Conservation (phyloP, 2,329 filamentous ascomycete genomes). For the Meredithiella fracta region DNA sequence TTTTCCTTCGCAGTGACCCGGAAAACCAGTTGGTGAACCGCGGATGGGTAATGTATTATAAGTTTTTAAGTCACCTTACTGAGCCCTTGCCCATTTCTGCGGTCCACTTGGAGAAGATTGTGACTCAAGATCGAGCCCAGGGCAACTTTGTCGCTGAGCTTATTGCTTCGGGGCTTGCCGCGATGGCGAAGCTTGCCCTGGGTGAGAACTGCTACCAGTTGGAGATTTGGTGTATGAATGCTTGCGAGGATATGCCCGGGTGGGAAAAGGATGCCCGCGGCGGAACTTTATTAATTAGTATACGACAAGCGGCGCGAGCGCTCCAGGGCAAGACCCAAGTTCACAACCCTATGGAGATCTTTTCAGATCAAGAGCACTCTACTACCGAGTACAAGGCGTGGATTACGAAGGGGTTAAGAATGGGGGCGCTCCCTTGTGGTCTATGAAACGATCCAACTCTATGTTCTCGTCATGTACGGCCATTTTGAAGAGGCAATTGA, state of each 20-base stretch:
- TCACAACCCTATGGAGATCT: constrained; percentile 35
- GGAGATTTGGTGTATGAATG: constrained; percentile 52
- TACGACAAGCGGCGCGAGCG: constrained; percentile 50
- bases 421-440: constrained; percentile 48
- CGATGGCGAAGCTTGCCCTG: constrained; percentile 50
- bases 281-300: constrained; percentile 49
- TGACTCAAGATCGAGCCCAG: constrained; percentile 32
- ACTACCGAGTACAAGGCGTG: constrained; percentile 42
- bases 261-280: constrained; percentile 58
- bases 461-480: constrained; percentile 46
- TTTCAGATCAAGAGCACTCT: constrained; percentile 53
- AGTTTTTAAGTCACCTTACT: constrained; percentile 55
- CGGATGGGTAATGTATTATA: constrained; percentile 50
- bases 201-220: constrained; percentile 53
- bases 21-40: constrained; percentile 43
- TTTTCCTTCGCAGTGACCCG: constrained; percentile 47
- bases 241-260: constrained; percentile 56
- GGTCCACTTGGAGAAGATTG: constrained; percentile 43
- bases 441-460: constrained; percentile 51
- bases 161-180: constrained; percentile 51
- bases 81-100: constrained; percentile 42
- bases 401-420: constrained; percentile 36
- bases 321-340: constrained; percentile 56
- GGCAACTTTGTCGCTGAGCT: constrained; percentile 59
- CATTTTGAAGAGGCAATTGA: constrained; percentile 44